phyloP scores from a whole-genome alignment of 1,139 yeast genomes.

The Debaryomyces udenii region DNA sequence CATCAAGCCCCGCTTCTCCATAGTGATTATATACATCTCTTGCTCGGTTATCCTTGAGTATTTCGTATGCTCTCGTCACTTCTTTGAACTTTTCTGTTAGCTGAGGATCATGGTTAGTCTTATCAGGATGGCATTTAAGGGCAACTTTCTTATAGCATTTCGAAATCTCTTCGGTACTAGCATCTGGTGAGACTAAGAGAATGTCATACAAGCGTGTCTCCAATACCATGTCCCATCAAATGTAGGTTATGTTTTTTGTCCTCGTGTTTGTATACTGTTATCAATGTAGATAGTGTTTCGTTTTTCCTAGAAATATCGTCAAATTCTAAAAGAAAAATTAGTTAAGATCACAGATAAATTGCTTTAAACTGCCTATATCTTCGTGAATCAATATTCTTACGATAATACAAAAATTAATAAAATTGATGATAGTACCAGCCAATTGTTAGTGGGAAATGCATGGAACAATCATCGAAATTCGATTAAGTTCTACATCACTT shows the following conservation, averaged over 20 bases:
- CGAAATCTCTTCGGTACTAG: slow-evolving; percentile 45
- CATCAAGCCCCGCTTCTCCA: slow-evolving; percentile 46
- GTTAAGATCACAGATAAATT: too few species aligned
- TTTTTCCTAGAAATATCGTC: too few species aligned
- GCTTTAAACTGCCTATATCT: too few species aligned
- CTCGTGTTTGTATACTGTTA: too few species aligned
- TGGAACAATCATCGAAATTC: slow-evolving; percentile 7
- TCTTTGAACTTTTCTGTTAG: slow-evolving; percentile 49
- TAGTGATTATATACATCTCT: slow-evolving; percentile 40
- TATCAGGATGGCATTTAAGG: slow-evolving; percentile 50
- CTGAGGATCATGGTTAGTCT: slow-evolving; percentile 48
- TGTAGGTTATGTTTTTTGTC: too few species aligned
- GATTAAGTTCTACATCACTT: slow-evolving; percentile 10
- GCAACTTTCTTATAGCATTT: slow-evolving; percentile 45
- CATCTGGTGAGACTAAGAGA: slow-evolving; percentile 35
- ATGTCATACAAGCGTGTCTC: slow-evolving; percentile 44
- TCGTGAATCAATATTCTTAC: too few species aligned
- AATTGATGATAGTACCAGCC: too few species aligned
- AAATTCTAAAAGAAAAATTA: too few species aligned
- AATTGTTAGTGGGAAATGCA: not conserved
- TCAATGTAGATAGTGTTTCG: too few species aligned
- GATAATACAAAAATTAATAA: too few species aligned
- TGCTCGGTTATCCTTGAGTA: slow-evolving; percentile 34
- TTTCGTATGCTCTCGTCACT: slow-evolving; percentile 47
- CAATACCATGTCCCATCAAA: slow-evolving; percentile 24